These are phyloP conservation scores for Echites panduratus DNA, from an alignment of 257 asterid genomes.

Conservation along the genomic window DNA sequence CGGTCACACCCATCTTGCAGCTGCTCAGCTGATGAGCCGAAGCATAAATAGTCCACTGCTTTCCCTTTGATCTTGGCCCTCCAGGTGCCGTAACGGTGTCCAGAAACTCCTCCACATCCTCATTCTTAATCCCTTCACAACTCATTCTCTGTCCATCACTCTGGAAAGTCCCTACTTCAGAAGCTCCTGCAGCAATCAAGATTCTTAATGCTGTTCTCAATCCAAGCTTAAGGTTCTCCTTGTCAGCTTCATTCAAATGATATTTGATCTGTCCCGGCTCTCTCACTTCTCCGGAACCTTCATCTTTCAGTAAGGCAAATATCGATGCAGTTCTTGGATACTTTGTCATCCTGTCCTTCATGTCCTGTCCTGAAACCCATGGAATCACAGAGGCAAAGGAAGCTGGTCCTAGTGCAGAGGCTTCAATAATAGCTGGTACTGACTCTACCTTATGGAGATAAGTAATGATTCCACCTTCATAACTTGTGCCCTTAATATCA, in stretches of 20 bases:
- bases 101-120: constrained; percentile 61
- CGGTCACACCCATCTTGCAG: constrained; percentile 62
- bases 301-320: constrained; percentile 55
- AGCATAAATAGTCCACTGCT: constrained; percentile 52
- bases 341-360: constrained; percentile 52
- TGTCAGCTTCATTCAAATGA: constrained; percentile 33
- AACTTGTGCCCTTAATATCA: constrained; percentile 50
- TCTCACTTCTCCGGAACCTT: constrained; percentile 64
- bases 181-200: constrained; percentile 75
- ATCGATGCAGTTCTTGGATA: constrained; percentile 57
- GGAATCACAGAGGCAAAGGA: constrained; percentile 50
- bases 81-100: constrained; percentile 44
- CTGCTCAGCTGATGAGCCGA: constrained; percentile 97
- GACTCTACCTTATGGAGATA: constrained; percentile 57
- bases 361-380: constrained; percentile 62
- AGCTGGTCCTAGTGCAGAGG: constrained; percentile 61
- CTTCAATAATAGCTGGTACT: constrained; percentile 48
- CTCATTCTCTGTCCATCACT: constrained; percentile 70
- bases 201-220: constrained; percentile 67
- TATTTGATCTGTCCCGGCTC: constrained; percentile 42
- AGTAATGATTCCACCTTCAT: constrained; percentile 81
- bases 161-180: constrained; percentile 78
- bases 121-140: constrained; percentile 41
- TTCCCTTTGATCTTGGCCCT: constrained; percentile 52
- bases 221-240: constrained; percentile 55